Evolutionary conservation across 371 early-diverging fungal genomes (phyloP), one percentile per base, ranked within the genome.

Genomic region (Syncephalastrum racemosum): DNA sequence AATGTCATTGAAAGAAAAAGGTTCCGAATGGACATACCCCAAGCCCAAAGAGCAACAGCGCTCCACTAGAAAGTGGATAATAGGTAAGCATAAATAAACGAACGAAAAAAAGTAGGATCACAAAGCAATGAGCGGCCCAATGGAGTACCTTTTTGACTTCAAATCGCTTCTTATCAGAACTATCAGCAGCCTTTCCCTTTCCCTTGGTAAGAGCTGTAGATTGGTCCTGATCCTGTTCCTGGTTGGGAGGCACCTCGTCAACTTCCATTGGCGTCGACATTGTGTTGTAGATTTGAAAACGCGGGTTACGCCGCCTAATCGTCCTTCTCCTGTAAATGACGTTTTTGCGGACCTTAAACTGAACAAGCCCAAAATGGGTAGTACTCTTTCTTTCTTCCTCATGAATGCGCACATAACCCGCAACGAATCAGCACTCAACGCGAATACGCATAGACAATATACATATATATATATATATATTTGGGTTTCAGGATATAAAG

Each of bases 31-130:
- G 8, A 50, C 74, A 62, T 78, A 92, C 94, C 95, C 98, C 98
- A 97, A 45, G 96, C 91, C 98, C 98, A 98, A 42, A 98, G 80
- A 40, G 98, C 96, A 15, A 98, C 97, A 3, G 97, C 97, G 67
- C 95, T 94, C 98, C 98, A 98, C 94, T 95, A 72, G 44, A 59
- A 55, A 40, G 41, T 51, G 15, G 54, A 60, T 27, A 42, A 46
- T 5, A 16, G 4, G 40, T 39, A 44, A 44, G 27, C 46, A 22
- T 55, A 12, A 39, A 31, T 39, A 15, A 56, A 15, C 44, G 19
- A 50, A 47, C 6, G 4, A 46, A 46, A 13, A 39, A 14, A 39
- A 18, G 40, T 39, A 39, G 48, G 18, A 20, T 24, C 22, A 24
- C 40, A 13, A 19, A 22, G 18, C 18, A 27, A 6, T 4, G 27